Percentiles rank a stretch among this genome's conserved stretches.
Evolutionary conservation across 345 rosid genomes (phyloP).

Genomic region (Boechera divaricarpa): DNA sequence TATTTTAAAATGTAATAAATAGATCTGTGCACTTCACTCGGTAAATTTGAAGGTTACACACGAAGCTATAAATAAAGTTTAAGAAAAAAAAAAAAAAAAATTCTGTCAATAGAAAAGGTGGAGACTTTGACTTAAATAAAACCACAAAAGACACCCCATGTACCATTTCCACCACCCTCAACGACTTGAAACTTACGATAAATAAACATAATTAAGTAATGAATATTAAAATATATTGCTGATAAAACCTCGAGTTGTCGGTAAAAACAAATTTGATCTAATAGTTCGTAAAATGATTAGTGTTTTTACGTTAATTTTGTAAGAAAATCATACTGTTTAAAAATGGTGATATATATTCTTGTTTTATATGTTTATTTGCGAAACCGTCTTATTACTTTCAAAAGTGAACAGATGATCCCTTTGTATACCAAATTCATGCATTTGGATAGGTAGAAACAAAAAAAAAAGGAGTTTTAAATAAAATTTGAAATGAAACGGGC

Average conservation of each 20-base stretch:
- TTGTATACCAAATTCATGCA: background rate
- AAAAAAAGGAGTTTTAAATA: too few relatives aligned
- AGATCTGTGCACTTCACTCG: too few relatives aligned
- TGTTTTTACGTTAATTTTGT: background rate
- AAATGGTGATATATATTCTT: background rate
- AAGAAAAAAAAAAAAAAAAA: background rate
- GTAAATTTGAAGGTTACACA: constrained; percentile 12
- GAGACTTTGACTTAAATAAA: constrained; percentile 38
- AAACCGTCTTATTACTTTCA: background rate
- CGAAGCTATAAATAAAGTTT: background rate
- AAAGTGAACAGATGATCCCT: background rate
- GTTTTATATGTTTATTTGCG: background rate
- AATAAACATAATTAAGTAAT: background rate
- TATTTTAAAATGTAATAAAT: background rate
- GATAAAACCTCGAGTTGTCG: constrained; percentile 5
- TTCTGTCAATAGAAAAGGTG: constrained; percentile 4
- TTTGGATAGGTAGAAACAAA: background rate
- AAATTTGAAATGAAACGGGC: constrained; percentile 33
- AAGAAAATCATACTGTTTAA: background rate
- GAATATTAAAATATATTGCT: background rate
- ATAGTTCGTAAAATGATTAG: background rate
- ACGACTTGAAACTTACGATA: constrained; percentile 20
- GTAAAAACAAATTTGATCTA: constrained; percentile 2
- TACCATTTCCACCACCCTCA: constrained; percentile 24
- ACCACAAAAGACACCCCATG: constrained; percentile 2